Evolutionary conservation across 2,329 filamentous ascomycete species (phyloP).

Genomic region (Claviceps sp.): DNA sequence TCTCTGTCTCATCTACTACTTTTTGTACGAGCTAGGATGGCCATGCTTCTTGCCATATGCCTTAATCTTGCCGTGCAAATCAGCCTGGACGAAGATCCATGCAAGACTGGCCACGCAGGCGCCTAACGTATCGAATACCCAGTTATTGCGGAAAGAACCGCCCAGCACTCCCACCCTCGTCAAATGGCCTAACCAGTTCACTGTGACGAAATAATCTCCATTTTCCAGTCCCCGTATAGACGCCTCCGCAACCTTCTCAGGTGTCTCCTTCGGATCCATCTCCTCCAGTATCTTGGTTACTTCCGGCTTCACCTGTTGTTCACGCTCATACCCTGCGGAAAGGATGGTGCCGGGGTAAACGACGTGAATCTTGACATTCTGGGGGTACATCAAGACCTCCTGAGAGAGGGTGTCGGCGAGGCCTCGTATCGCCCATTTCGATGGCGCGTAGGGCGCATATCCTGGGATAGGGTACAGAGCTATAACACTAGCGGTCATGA

Average conservation of each 20-base stretch:
- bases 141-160: conserved; percentile 43
- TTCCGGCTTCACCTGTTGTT: conserved; percentile 67
- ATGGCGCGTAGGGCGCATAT: conserved; percentile 71
- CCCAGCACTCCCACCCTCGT: conserved; percentile 53
- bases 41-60: conserved; percentile 44
- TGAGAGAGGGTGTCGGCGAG: conserved; percentile 73
- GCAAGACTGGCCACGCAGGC: conserved; percentile 38
- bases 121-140: conserved; percentile 45
- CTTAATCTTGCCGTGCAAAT: conserved; percentile 44
- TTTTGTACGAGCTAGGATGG: conserved; percentile 37
- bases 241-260: conserved; percentile 59
- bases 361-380: conserved; percentile 65
- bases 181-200: conserved; percentile 55
- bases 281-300: conserved; percentile 71
- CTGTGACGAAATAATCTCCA: conserved; percentile 68
- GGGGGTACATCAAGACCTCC: conserved; percentile 78
- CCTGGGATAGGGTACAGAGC: conserved; percentile 69
- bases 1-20: conserved; percentile 5
- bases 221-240: conserved; percentile 64
- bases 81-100: conserved; percentile 44
- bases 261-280: conserved; percentile 65
- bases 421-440: conserved; percentile 73
- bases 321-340: conserved; percentile 59
- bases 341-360: conserved; percentile 77
- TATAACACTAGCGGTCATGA: conserved; percentile 71